Base-by-base conservation (phyloP, 2,329 filamentous ascomycete species). In the Cladosporium sphaerospermum region DNA sequence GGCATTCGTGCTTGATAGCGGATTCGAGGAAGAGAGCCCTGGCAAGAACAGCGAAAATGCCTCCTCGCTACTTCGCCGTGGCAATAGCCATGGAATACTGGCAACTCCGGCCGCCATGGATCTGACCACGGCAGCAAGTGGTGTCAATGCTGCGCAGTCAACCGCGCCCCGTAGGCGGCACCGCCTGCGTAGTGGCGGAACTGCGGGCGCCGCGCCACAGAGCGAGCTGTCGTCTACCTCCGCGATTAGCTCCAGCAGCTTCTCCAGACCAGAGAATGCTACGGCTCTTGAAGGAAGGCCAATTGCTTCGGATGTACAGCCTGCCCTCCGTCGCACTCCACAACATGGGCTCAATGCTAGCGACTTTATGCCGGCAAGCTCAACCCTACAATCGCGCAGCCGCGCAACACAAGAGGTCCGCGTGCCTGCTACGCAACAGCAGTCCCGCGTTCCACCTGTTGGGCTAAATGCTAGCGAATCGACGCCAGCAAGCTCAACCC, bases 171-270 rank as follows among this genome's bases (percentile, higher is more conserved):
- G 36, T 23, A 28, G 4, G n/a, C 47, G 47, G 13, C 48, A 51
- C 32, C 48, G 48, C 19, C 32, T 41, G 32, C 48, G 48, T 33
- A 37, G 48, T 14, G 48, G 32, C 13, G 39, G 47, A 42, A 39
- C 42, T 31, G 33, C 19, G 19, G 37, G 36, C 31, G 14, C 48
- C 11, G 48, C 48, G 32, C 48, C 36, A 39, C 40, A 51, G 48
- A 51, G 48, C 53, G 43, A 53, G 51, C 54, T 59, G 58, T 57
- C 59, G 58, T 61, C 56, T 57, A 59, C 58, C 59, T 64, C 61
- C 60, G 61, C 59, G 61, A 58, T 53, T 52, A 46, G 54, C 23
- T 49, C 59, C 31, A 47, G 55, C 46, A 51, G 56, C 56, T 7
- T 32, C 54, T 51, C 37, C 19, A 32, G 36, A 16, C 42, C 37